These are phyloP conservation scores for Hymenoscyphus occultus DNA, from an alignment of 2,329 filamentous ascomycete genomes.

Conservation along the genomic window DNA sequence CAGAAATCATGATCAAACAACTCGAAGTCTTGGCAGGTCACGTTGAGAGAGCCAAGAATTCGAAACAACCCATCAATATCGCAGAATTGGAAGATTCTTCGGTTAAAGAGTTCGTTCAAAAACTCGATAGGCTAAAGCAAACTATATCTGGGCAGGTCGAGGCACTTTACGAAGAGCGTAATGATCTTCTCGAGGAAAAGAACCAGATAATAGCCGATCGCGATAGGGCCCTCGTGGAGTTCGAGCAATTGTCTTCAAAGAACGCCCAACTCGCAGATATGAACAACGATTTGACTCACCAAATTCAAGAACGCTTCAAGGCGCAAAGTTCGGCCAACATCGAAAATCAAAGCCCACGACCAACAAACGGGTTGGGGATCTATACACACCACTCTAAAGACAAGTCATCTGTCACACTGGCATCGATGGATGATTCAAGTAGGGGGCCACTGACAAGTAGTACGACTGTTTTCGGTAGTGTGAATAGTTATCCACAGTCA, in stretches of 20 bases:
- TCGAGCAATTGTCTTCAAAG: constrained; percentile 90
- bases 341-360: constrained; percentile 40
- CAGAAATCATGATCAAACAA: constrained; percentile 92
- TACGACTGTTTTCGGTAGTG: constrained; percentile 35
- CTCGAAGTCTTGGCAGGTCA: constrained; percentile 86
- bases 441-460: constrained; percentile 43
- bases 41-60: constrained; percentile 81
- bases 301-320: constrained; percentile 92
- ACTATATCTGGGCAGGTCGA: constrained; percentile 57
- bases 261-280: constrained; percentile 92
- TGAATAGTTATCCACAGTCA: constrained; percentile 32
- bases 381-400: constrained; percentile 53
- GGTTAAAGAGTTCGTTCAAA: constrained; percentile 86
- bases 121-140: constrained; percentile 59
- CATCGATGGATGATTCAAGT: constrained; percentile 33
- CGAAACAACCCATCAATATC: constrained; percentile 74
- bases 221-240: constrained; percentile 90
- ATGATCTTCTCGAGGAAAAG: constrained; percentile 81
- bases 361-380: constrained; percentile 61
- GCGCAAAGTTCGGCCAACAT: constrained; percentile 57
- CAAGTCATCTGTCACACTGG: constrained; percentile 39
- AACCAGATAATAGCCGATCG: constrained; percentile 78
- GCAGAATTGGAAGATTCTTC: constrained; percentile 82
- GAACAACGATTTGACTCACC: constrained; percentile 92
- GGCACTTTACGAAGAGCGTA: constrained; percentile 66